A percentile compares a stretch with the other conserved stretches of the same genome.
Evolutionary conservation across 257 asterid genomes (phyloP).

Genomic region (Ajuga chamaepitys): DNA sequence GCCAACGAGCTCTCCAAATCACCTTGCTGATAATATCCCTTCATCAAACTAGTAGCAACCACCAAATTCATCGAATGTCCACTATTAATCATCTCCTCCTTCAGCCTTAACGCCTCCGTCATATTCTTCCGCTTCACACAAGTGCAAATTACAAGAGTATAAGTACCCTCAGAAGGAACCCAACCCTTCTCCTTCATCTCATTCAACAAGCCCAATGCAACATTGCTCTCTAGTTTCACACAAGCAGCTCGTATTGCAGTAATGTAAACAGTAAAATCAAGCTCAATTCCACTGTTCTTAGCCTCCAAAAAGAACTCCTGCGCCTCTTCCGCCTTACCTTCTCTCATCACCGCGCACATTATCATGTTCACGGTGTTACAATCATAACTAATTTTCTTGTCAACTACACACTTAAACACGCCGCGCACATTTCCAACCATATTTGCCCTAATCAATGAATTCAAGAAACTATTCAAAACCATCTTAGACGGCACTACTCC

Average conservation of each 20-base stretch:
- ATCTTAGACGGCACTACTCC: conserved; percentile 26
- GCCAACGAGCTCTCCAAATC: conserved; percentile 51
- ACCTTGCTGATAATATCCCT: conserved; percentile 64
- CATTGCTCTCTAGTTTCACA: conserved; percentile 25
- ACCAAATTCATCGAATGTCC: conserved; percentile 60
- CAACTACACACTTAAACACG: conserved; percentile 33
- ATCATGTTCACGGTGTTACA: conserved; percentile 46
- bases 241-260: conserved; percentile 56
- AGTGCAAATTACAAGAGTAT: conserved; percentile 39
- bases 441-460: conserved; percentile 35
- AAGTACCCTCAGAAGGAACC: conserved; percentile 59
- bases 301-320: conserved; percentile 43
- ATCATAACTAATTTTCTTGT: conserved; percentile 36
- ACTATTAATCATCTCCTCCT: conserved; percentile 62
- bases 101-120: conserved; percentile 54
- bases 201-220: conserved; percentile 45
- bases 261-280: conserved; percentile 36
- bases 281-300: conserved; percentile 40
- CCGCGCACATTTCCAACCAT: conserved; percentile 35
- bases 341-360: conserved; percentile 55
- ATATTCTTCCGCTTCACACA: conserved; percentile 62
- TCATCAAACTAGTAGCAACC: conserved; percentile 79
- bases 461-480: conserved; percentile 38
- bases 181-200: conserved; percentile 70
- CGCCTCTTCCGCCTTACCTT: conserved; percentile 54